These are phyloP conservation scores for Carex myosuroides DNA, from an alignment of 176 grass and related monocot genomes.

Conservation along the genomic window DNA sequence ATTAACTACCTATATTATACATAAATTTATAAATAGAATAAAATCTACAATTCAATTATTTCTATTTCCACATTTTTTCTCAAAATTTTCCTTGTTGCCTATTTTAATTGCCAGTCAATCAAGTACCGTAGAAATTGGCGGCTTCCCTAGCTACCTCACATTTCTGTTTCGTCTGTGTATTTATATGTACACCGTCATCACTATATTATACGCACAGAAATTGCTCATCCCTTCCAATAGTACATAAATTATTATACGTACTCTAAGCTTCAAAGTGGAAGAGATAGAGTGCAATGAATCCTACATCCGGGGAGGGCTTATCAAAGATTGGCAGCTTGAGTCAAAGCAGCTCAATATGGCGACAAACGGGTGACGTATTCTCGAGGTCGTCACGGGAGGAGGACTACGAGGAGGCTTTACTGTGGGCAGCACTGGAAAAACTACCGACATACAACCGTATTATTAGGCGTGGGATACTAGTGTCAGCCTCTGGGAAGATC, in stretches of 20 bases:
- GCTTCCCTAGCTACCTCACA: not conserved
- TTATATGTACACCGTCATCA: too few species aligned
- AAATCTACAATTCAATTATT: too few species aligned
- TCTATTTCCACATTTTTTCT: too few species aligned
- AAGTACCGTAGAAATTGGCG: too few species aligned
- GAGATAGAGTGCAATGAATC: not conserved
- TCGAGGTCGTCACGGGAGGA: constrained; percentile 61
- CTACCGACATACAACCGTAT: constrained; percentile 75
- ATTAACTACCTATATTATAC: too few species aligned
- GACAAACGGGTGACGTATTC: constrained; percentile 49
- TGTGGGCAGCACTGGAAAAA: constrained; percentile 81
- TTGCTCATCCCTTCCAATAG: not conserved
- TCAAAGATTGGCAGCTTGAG: constrained; percentile 43
- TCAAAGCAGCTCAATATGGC: constrained; percentile 33
- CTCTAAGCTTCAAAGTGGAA: not conserved
- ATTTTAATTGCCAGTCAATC: not conserved
- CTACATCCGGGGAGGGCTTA: constrained; percentile 11
- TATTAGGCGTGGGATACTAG: constrained; percentile 59
- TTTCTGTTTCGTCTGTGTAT: not conserved
- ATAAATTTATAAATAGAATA: too few species aligned
- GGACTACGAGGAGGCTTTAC: constrained; percentile 84
- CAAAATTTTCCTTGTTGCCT: too few species aligned
- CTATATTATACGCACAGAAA: not conserved
- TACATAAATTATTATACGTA: not conserved
- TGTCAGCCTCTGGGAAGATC: constrained; percentile 14